A percentile compares a stretch with the other conserved stretches of the same genome.
These are phyloP conservation scores for Cnidoscolus chayamansa DNA, from an alignment of 441 rosid species.

Conservation along the genomic window DNA sequence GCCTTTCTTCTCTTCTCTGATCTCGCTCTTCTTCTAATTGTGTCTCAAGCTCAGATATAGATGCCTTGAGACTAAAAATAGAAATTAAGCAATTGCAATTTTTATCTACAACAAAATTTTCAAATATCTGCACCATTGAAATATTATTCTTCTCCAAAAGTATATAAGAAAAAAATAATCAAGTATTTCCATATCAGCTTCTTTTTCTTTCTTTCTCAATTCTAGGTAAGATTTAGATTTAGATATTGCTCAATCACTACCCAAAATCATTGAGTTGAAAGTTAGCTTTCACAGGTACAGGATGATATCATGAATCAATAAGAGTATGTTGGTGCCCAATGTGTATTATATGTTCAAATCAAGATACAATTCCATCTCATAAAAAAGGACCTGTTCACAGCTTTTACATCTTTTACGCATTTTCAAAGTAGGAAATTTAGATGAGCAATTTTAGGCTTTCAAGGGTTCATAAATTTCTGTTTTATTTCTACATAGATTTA, in stretches of 20 bases:
- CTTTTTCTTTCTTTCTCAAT: neutral
- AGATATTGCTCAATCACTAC: neutral
- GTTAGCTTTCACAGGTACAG: neutral
- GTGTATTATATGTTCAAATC: neutral
- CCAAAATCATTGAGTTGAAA: neutral
- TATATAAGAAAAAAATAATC: too few species aligned
- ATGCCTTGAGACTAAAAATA: slow-evolving; percentile 68
- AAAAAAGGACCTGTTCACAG: neutral
- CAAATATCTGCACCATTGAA: neutral
- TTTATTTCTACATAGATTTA: neutral
- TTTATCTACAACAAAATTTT: neutral
- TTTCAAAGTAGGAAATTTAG: neutral
- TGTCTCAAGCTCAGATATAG: slow-evolving; percentile 64
- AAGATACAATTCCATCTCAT: neutral
- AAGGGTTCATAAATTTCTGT: too few species aligned
- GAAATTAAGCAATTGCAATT: slow-evolving; percentile 18
- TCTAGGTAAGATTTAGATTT: neutral
- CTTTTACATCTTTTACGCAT: neutral
- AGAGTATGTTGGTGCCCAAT: neutral
- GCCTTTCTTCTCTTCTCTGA: slow-evolving; percentile 82
- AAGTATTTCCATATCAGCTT: neutral
- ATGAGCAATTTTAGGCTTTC: too few species aligned
- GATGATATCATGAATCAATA: neutral
- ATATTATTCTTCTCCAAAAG: neutral
- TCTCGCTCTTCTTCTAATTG: slow-evolving; percentile 78